Evolutionary conservation across 495 filamentous ascomycete species (phyloP).

Genomic region (Baudoinia panamericana): DNA sequence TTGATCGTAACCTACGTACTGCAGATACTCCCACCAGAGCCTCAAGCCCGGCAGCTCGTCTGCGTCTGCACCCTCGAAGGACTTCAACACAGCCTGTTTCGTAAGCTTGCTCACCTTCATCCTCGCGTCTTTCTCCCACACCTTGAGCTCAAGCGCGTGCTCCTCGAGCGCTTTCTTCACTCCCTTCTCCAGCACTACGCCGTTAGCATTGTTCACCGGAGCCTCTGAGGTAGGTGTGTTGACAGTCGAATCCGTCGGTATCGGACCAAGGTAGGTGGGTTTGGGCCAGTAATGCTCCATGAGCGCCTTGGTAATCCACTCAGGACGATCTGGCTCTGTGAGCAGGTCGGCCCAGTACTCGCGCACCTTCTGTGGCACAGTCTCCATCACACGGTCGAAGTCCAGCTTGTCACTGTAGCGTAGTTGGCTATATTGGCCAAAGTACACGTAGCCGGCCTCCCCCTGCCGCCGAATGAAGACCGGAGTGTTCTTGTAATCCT

Average conservation of each 20-base stretch:
- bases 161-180: constrained; percentile 16
- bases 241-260: constrained; percentile 5
- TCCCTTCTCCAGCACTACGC: constrained; percentile 7
- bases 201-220: not conserved
- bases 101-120: constrained; percentile 22
- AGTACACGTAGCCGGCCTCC: constrained; percentile 24
- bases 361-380: constrained; percentile 24
- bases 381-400: constrained; percentile 24
- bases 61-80: constrained; percentile 27
- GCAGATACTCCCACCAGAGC: constrained; percentile 31
- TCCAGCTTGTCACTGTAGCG: constrained; percentile 30
- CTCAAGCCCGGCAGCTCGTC: constrained; percentile 24
- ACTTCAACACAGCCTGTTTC: constrained; percentile 22
- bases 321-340: constrained; percentile 16
- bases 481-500: constrained; percentile 20
- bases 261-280: constrained; percentile 23
- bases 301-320: constrained; percentile 27
- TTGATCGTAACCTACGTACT: constrained; percentile 25
- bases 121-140: constrained; percentile 24
- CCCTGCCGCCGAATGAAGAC: constrained; percentile 21
- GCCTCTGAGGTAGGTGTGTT: not conserved
- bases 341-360: constrained; percentile 26
- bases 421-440: constrained; percentile 26
- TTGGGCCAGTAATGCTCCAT: constrained; percentile 28
- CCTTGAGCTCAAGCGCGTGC: constrained; percentile 21